Base-by-base conservation (phyloP, 2,329 filamentous ascomycete species). In the Coniochaeta sp. region DNA sequence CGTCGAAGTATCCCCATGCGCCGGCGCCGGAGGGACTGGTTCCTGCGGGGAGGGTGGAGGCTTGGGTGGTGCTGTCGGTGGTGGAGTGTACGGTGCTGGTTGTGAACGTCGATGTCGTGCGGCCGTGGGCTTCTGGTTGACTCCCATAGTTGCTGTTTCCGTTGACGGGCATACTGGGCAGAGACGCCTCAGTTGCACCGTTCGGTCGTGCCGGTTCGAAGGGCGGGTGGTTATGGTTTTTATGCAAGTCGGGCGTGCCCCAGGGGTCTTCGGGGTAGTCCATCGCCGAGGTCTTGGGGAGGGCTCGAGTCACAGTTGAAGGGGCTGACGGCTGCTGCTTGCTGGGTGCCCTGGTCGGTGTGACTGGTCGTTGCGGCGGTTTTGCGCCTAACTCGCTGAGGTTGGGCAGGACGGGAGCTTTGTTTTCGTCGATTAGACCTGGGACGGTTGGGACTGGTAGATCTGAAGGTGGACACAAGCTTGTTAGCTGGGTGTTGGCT, bases 231-330 rank as follows among this genome's bases (percentile, higher is more conserved):
- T 75, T 71, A 62, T 91, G 89, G 51, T 78, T 78, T 65, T 79
- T 82, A 69, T 94, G 90, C 60, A 95, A 64, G 55, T 89, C 88
- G 51, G 92, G 91, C 56, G 88, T 88, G 53, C 79, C 88, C 94
- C 94, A 97, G 5, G 92, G 92, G 71, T 99, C 94, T 48, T 78
- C 75, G 28, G 82, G 77, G 60, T 79, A 82, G 48, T 87, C 85
- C 74, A 92, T 87, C 38, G n/a, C n/a, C n/a, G 85, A 83, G 56
- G 81, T 76, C 62, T 81, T 79, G 55, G 73, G 70, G 56, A 72
- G 50, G 48, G 48, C 53, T 47, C 61, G 59, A 35, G 58, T 57
- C 26, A 58, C 60, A 33, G 54, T 42, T 18, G 55, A 9, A 24
- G 59, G 61, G 18, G 66, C 61, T n/a, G 63, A 59, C 27, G 51